Conservation (phyloP, 1,284 basidiomycete species). For the Ceratobasidium sp. region DNA sequence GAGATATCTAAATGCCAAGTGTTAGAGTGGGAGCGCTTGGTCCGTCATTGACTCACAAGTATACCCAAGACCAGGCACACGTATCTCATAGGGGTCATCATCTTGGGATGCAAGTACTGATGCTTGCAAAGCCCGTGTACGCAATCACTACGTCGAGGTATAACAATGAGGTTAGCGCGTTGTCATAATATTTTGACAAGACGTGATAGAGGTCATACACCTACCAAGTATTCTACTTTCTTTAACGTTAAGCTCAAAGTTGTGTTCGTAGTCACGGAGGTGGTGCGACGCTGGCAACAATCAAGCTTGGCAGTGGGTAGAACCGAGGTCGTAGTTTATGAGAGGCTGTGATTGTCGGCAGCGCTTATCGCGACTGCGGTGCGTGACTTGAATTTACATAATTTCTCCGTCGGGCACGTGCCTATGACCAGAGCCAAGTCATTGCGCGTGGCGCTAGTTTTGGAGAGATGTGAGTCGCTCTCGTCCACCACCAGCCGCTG, state of each 20-base stretch:
- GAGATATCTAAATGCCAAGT: constrained; percentile 53
- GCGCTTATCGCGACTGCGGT: constrained; percentile 29
- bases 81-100: constrained; percentile 85
- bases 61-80: constrained; percentile 75
- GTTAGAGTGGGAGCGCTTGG: background rate
- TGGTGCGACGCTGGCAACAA: constrained; percentile 11
- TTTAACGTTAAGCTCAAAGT: background rate
- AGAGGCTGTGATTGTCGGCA: constrained; percentile 21
- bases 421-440: constrained; percentile 8
- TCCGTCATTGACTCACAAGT: constrained; percentile 66
- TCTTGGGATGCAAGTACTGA: constrained; percentile 58
- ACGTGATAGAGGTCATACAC: background rate
- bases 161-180: constrained; percentile 10
- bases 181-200: background rate
- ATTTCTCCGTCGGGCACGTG: constrained; percentile 10
- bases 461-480: constrained; percentile 8
- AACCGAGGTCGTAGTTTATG: constrained; percentile 10
- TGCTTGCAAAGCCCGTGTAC: constrained; percentile 4
- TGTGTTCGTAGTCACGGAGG: background rate
- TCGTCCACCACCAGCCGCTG: constrained; percentile 21
- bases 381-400: constrained; percentile 17
- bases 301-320: constrained; percentile 8
- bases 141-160: constrained; percentile 8
- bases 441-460: constrained; percentile 28
- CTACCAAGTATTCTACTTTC: background rate